phyloP scores from a whole-genome alignment of 2,329 filamentous ascomycete species.

The Plectosphaerella plurivora region DNA sequence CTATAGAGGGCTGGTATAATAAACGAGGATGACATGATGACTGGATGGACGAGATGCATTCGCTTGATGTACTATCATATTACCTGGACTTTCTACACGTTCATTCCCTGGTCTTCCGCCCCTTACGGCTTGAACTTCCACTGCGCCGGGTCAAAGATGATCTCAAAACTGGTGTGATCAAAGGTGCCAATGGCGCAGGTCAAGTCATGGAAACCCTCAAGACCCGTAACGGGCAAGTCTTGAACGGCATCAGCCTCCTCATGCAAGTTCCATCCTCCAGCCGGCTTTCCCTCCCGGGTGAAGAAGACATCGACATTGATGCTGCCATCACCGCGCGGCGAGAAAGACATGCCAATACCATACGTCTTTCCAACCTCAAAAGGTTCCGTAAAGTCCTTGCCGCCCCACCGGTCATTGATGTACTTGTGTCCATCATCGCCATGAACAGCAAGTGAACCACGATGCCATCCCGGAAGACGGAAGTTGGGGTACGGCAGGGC shows the following conservation, averaged over 20 bases:
- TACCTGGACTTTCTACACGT: no score
- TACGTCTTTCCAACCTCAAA: constrained; percentile 64
- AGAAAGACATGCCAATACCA: constrained; percentile 67
- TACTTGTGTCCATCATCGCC: constrained; percentile 75
- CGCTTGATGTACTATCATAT: background rate
- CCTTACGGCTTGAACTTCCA: constrained; percentile 47
- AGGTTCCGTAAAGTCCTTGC: constrained; percentile 60
- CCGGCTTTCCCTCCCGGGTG: constrained; percentile 58
- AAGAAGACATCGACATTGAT: constrained; percentile 62
- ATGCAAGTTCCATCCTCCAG: constrained; percentile 66
- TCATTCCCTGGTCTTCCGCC: background rate
- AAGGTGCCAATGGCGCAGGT: constrained; percentile 69
- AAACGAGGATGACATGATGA: no score
- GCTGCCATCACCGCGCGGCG: constrained; percentile 25
- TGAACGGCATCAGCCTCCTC: constrained; percentile 65
- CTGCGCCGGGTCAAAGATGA: constrained; percentile 53
- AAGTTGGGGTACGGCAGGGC: constrained; percentile 75
- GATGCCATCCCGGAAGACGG: constrained; percentile 76
- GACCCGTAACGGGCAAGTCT: constrained; percentile 58
- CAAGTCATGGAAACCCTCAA: constrained; percentile 69
- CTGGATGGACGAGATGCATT: no score
- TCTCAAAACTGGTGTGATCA: constrained; percentile 63
- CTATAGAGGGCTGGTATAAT: no score
- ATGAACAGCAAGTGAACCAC: constrained; percentile 70
- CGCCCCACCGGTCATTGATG: constrained; percentile 71